Conservation (phyloP, 805 yeast genomes). For the Lipomyces spencermartinsiae region DNA sequence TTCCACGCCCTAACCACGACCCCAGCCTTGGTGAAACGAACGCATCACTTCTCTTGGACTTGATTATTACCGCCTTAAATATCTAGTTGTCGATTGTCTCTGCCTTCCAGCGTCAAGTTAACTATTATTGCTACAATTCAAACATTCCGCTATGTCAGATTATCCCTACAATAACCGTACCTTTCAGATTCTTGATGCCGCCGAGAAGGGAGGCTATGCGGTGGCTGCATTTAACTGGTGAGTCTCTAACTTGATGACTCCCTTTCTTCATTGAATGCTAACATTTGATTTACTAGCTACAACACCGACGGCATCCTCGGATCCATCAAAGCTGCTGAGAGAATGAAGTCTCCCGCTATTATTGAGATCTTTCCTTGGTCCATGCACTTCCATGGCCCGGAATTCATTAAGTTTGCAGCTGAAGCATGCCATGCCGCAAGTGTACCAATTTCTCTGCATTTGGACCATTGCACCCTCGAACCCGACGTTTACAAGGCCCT, state of each 20-base stretch:
- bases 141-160: constrained; percentile 11
- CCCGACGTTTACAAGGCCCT: constrained; percentile 46
- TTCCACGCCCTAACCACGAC: too few relatives aligned
- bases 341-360: constrained; percentile 46
- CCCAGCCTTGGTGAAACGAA: too few relatives aligned
- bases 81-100: too few relatives aligned
- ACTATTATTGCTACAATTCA: background rate
- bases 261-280: background rate
- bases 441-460: constrained; percentile 49
- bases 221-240: constrained; percentile 48
- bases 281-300: constrained; percentile 34
- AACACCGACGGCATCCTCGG: constrained; percentile 48
- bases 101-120: too few relatives aligned
- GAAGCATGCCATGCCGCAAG: constrained; percentile 43
- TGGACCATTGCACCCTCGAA: constrained; percentile 49
- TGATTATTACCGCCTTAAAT: too few relatives aligned
- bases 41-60: too few relatives aligned
- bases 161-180: constrained; percentile 44
- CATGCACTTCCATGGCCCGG: constrained; percentile 46
- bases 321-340: constrained; percentile 49
- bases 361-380: constrained; percentile 51
- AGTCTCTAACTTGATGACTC: background rate
- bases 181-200: constrained; percentile 44
- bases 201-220: constrained; percentile 47
- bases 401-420: constrained; percentile 44